Conservation (phyloP, 176 grass and related monocot species). For the Canna indica region DNA sequence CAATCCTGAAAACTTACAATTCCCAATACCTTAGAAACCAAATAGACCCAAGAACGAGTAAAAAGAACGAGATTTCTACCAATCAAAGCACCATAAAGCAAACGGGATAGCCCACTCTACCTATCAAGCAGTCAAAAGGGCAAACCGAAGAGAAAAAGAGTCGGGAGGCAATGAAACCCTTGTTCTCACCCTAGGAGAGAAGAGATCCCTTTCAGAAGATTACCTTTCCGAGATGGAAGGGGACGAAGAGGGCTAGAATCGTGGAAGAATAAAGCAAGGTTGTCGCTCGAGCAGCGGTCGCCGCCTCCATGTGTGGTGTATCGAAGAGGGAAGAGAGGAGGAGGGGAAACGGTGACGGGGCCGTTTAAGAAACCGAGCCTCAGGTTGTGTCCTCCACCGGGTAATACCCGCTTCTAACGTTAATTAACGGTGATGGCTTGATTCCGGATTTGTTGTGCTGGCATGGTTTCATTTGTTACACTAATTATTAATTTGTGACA, state of each 20-base stretch:
- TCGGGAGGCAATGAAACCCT: background rate
- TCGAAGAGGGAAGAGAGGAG: background rate
- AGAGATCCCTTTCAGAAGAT: background rate
- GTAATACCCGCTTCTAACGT: background rate
- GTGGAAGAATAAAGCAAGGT: background rate
- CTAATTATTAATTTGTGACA: no score
- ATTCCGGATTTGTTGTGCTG: background rate
- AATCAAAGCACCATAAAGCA: background rate
- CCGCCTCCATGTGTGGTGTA: background rate
- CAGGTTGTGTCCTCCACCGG: background rate
- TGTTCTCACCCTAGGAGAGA: background rate
- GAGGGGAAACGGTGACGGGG: background rate
- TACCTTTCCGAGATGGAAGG: background rate
- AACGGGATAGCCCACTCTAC: background rate
- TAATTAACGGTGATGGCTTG: background rate
- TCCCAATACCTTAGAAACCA: background rate
- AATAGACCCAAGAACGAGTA: no score
- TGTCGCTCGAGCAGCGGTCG: background rate
- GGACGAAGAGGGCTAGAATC: background rate
- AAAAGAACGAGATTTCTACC: background rate
- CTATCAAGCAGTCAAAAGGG: background rate
- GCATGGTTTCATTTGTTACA: background rate
- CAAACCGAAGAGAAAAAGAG: background rate
- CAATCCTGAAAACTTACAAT: background rate
- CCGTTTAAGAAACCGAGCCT: slow-evolving; percentile 4